Evolutionary conservation across 1,139 yeast genomes (phyloP).

Genomic region (Nakaseomyces kungkrabaensis): DNA sequence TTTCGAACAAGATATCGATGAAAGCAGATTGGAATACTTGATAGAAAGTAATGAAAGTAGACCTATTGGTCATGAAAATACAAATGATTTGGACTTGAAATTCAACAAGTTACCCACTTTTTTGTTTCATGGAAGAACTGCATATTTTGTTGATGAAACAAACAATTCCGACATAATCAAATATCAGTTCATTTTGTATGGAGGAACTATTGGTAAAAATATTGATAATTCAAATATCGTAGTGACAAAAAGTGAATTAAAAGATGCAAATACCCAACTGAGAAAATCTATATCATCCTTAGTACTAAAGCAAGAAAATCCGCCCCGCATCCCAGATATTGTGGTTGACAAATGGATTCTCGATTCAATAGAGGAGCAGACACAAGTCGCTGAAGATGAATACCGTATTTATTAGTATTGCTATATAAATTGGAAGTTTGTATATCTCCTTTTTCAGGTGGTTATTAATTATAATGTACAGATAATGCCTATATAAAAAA

Average conservation of each 20-base stretch:
- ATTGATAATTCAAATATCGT: constrained; percentile 21
- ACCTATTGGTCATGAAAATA: too few species aligned
- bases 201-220: constrained; percentile 19
- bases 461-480: neutral
- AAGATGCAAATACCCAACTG: constrained; percentile 6
- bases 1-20: constrained; percentile 29
- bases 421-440: too few species aligned
- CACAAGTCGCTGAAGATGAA: constrained; percentile 26
- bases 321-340: constrained; percentile 37
- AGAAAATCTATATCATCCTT: constrained; percentile 23
- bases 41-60: neutral
- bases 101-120: constrained; percentile 14
- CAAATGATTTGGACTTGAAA: too few species aligned
- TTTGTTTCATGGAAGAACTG: constrained; percentile 23
- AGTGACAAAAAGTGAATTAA: constrained; percentile 5
- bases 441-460: neutral
- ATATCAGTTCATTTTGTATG: constrained; percentile 18
- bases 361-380: constrained; percentile 33
- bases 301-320: constrained; percentile 14
- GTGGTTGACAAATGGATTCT: constrained; percentile 39
- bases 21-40: constrained; percentile 11
- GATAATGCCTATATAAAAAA: neutral
- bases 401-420: neutral
- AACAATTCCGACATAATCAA: constrained; percentile 6
- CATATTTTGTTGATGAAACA: constrained; percentile 22